A percentile compares a stretch with the other conserved stretches of the same genome.
These are phyloP conservation scores for Saccharomyces hybrid DNA, from an alignment of 1,139 yeast genomes.

Conservation along the genomic window DNA sequence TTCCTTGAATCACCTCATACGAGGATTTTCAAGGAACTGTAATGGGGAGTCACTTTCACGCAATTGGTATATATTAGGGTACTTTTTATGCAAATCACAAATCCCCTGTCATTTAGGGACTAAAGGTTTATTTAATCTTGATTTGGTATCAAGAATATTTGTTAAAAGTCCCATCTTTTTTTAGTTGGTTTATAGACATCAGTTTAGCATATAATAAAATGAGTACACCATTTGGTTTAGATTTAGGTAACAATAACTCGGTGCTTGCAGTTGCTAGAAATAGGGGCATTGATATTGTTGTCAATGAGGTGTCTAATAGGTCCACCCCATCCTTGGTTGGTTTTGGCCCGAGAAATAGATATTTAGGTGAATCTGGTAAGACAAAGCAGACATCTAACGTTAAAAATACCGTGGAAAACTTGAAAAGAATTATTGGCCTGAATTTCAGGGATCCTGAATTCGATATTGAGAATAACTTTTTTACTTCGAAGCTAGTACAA, in stretches of 20 bases:
- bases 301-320: conserved; percentile 97
- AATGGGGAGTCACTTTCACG: neutral
- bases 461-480: conserved; percentile 63
- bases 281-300: conserved; percentile 96
- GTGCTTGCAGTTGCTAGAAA: conserved; percentile 97
- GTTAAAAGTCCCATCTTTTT: neutral
- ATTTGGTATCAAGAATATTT: neutral
- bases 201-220: conserved; percentile 31
- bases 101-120: neutral
- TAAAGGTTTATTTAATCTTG: neutral
- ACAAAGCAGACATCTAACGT: conserved; percentile 93
- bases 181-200: neutral
- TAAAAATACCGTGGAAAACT: conserved; percentile 90
- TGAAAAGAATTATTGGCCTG: conserved; percentile 86
- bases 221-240: conserved; percentile 96
- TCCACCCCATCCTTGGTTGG: conserved; percentile 93
- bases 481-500: conserved; percentile 63
- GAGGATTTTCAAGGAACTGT: neutral
- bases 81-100: neutral
- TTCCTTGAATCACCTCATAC: neutral
- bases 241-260: conserved; percentile 90
- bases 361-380: conserved; percentile 91
- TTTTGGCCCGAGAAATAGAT: conserved; percentile 81
- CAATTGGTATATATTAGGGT: conserved; percentile 1
- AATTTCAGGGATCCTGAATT: conserved; percentile 70